These are phyloP conservation scores for Platismatia glauca DNA, from an alignment of 495 filamentous ascomycete genomes.

Conservation along the genomic window DNA sequence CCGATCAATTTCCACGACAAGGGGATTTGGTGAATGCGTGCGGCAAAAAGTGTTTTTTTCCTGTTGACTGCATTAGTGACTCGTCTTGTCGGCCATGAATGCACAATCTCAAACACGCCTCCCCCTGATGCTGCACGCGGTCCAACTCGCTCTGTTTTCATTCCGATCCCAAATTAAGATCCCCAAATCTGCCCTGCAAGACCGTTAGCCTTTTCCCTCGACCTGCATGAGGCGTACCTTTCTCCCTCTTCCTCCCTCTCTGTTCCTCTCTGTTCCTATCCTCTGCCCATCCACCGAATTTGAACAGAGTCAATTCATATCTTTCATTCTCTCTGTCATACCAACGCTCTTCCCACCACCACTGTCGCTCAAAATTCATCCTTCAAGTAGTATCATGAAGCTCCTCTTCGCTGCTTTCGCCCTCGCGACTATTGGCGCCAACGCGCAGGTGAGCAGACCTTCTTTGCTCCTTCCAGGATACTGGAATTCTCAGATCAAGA, in stretches of 20 bases:
- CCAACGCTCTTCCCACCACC: conserved; percentile 9
- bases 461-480: not conserved
- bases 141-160: conserved; percentile 5
- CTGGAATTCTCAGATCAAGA: not conserved
- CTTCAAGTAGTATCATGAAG: conserved; percentile 12
- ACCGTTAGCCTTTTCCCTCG: not conserved
- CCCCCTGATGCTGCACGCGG: not conserved
- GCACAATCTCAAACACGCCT: conserved; percentile 1
- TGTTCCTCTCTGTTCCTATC: not conserved
- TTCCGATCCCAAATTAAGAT: conserved; percentile 7
- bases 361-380: not conserved
- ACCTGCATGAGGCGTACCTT: conserved; percentile 12
- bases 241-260: not conserved
- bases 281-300: not conserved
- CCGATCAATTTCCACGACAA: not conserved
- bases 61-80: not conserved
- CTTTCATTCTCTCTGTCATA: conserved; percentile 4
- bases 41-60: not conserved
- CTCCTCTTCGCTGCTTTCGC: conserved; percentile 18
- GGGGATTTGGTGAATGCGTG: not conserved
- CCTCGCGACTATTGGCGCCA: conserved; percentile 15
- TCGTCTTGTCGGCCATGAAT: no score
- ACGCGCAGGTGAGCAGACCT: conserved; percentile 17
- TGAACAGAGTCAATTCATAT: not conserved
- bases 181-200: conserved; percentile 4